phyloP scores from a whole-genome alignment of 2,329 filamentous ascomycete genomes.

The Fusarium continuum region DNA sequence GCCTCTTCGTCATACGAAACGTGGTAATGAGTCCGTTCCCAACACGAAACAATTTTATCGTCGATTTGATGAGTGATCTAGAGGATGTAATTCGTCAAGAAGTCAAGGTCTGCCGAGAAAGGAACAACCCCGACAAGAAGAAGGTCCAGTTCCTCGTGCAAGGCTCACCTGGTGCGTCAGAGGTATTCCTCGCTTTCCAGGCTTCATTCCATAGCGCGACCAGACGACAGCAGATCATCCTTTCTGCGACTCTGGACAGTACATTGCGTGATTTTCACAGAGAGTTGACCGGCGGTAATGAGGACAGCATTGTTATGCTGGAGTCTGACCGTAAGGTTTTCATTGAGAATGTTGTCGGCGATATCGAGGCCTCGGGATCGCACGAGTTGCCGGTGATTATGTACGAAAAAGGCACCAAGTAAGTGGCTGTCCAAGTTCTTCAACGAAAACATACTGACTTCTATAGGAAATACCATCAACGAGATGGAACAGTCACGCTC shows the following conservation, averaged over 20 bases:
- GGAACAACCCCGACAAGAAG: constrained; percentile 49
- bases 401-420: constrained; percentile 23
- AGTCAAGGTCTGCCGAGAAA: constrained; percentile 43
- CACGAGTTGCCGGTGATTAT: not conserved
- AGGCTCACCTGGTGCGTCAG: constrained; percentile 46
- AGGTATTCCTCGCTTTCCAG: constrained; percentile 53
- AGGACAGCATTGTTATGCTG: constrained; percentile 26
- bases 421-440: not conserved
- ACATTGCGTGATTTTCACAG: not conserved
- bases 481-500: constrained; percentile 39
- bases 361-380: not conserved
- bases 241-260: constrained; percentile 20
- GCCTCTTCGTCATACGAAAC: constrained; percentile 57
- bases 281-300: not conserved
- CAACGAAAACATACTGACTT: not conserved
- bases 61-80: constrained; percentile 48
- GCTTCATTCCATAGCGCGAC: constrained; percentile 49
- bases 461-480: constrained; percentile 26
- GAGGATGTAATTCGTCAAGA: constrained; percentile 45
- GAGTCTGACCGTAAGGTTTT: not conserved
- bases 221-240: constrained; percentile 50
- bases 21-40: constrained; percentile 59
- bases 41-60: constrained; percentile 52
- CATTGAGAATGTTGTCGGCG: not conserved
- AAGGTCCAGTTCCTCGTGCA: constrained; percentile 52